Evolutionary conservation across 2,329 filamentous ascomycete genomes (phyloP).

Genomic region (Aspergillus pseudoglaucus): DNA sequence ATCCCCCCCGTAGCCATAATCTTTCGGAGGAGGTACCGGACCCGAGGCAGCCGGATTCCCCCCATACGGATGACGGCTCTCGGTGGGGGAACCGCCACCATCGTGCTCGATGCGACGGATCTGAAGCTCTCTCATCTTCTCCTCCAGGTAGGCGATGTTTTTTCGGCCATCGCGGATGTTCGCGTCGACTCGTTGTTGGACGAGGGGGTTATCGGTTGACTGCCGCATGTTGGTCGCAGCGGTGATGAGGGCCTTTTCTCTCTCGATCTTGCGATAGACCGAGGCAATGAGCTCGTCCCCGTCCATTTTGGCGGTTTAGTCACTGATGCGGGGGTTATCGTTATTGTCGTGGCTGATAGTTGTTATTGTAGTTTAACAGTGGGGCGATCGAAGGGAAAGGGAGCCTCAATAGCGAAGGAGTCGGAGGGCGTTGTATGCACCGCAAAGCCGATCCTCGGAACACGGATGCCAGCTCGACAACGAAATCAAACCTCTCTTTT

Average conservation of each 20-base stretch:
- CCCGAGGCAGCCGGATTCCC: conserved; percentile 14
- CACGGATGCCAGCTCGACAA: conserved; percentile 5
- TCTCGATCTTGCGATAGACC: conserved; percentile 94
- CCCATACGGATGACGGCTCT: conserved; percentile 33
- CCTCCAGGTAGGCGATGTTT: conserved; percentile 94
- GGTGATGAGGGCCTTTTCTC: conserved; percentile 90
- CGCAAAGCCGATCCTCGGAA: too few relatives aligned
- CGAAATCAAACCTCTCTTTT: neutral
- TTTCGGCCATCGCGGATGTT: conserved; percentile 90
- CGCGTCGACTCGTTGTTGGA: conserved; percentile 82
- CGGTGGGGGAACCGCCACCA: conserved; percentile 36
- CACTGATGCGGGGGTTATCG: conserved; percentile 15
- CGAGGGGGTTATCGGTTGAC: conserved; percentile 87
- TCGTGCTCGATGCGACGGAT: conserved; percentile 64
- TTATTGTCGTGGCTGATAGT: neutral
- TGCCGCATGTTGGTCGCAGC: conserved; percentile 92
- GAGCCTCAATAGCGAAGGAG: conserved; percentile 1
- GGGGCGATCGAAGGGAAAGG: conserved; percentile 5
- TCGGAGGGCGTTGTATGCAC: neutral
- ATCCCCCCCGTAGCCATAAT: conserved; percentile 49
- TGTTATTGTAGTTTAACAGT: neutral
- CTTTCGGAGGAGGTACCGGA: conserved; percentile 68
- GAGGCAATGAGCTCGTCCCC: conserved; percentile 63
- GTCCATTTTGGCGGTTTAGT: conserved; percentile 43
- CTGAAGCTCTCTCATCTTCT: conserved; percentile 81